Evolutionary conservation across 202 grass and related monocot genomes (phyloP), one percentile per base, ranked within the genome.

Genomic region (Setaria italica): DNA sequence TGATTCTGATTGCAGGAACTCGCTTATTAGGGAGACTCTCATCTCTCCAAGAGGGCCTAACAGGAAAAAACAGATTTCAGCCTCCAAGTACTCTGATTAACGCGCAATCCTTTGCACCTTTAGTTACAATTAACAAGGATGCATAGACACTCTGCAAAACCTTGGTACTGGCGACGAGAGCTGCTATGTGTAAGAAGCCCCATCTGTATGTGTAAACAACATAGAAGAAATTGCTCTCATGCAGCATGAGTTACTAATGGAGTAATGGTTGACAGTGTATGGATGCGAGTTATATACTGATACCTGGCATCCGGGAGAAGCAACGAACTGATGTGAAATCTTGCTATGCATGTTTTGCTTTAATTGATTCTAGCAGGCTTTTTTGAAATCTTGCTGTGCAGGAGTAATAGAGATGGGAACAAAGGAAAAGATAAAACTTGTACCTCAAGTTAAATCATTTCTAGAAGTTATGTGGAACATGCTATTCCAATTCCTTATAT

Each of bases 1-100:
- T 67, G 7, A 21, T 66, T 65, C 30, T 74, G 62, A 7, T 47
- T 32, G 1, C 57, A 86, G 76, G 84, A 80, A 80, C 20, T 43
- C 14, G 7, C 6, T 42, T 10, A 33, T 50, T 32, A 34, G 70
- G 15, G 47, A 34, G 57, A 53, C 62, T 72, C 32, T 53, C 9
- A 30, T 7, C 25, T 51, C 32, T 42, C 54, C 29, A 68, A 76
- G 59, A 68, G 82, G 62, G 13, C 20, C 30, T 50, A 68, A 71
- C 42, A 7, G 25, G 37, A 29, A 58, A 8, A 45, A 62, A 55
- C 43, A 68, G 15, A 58, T 48, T 42, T 72, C 41, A 25, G 58
- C 70, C 33, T 70, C 53, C 17, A 70, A 25, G 5, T 53, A 41
- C 62, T 49, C 45, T 66, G 76, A 70, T 64, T 25, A 12, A 47